Evolutionary conservation across 192 early-diverging fungal genomes (phyloP).

Genomic region (Linderina pennispora): DNA sequence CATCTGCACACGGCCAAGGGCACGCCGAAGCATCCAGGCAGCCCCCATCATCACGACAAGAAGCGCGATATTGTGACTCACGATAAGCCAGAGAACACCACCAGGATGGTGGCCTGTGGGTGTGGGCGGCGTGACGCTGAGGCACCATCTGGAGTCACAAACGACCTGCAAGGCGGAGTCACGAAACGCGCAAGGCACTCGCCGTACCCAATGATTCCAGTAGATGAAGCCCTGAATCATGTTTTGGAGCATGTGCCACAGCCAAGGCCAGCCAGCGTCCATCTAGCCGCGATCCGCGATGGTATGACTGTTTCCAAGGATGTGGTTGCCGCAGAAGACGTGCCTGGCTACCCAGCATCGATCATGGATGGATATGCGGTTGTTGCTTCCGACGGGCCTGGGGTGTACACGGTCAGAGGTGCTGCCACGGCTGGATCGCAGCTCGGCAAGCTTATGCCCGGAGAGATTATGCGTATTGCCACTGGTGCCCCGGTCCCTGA

Average conservation of each 20-base stretch:
- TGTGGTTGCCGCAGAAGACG: constrained; percentile 61
- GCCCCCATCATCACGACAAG: no score
- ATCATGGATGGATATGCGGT: constrained; percentile 96
- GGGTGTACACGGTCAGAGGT: constrained; percentile 61
- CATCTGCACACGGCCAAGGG: not conserved
- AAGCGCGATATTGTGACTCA: no score
- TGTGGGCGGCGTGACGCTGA: no score
- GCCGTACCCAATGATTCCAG: constrained; percentile 74
- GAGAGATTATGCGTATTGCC: constrained; percentile 69
- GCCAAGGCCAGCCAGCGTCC: constrained; percentile 11
- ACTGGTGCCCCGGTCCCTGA: constrained; percentile 84
- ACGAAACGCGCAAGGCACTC: constrained; percentile 64
- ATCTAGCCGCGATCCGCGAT: constrained; percentile 16
- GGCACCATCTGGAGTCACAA: not conserved
- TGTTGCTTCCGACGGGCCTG: constrained; percentile 73
- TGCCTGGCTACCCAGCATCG: constrained; percentile 82
- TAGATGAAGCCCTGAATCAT: constrained; percentile 56
- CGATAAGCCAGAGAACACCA: no score
- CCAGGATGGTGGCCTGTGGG: no score
- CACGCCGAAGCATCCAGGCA: constrained; percentile 3
- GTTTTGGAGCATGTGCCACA: constrained; percentile 42
- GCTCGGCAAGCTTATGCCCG: constrained; percentile 36
- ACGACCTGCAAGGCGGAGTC: constrained; percentile 42
- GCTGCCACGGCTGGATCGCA: constrained; percentile 52
- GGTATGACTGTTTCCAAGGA: constrained; percentile 73